These are phyloP conservation scores for Fusarium poae DNA, from an alignment of 2,329 filamentous ascomycete genomes.

Conservation along the genomic window DNA sequence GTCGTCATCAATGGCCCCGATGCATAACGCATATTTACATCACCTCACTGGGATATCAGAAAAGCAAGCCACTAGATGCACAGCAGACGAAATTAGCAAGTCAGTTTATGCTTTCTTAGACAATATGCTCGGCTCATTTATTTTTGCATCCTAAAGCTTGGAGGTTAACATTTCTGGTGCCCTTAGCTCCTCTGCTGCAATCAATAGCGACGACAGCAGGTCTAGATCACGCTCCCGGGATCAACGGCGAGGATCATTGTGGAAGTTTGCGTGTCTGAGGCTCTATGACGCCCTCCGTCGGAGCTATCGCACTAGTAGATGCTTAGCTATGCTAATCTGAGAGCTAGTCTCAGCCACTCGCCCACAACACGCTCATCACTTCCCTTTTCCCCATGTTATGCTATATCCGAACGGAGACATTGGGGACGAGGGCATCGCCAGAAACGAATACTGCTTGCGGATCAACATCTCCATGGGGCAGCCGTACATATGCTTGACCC, in stretches of 20 bases:
- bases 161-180: not conserved
- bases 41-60: not conserved
- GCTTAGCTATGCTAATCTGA: conserved; percentile 21
- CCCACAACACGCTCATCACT: conserved; percentile 23
- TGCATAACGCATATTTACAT: conserved; percentile 12
- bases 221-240: conserved; percentile 13
- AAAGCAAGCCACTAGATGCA: not conserved
- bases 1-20: conserved; percentile 5
- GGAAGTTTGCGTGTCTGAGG: conserved; percentile 27
- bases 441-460: conserved; percentile 24
- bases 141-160: not conserved
- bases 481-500: conserved; percentile 17
- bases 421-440: conserved; percentile 18
- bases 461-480: not conserved
- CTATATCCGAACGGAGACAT: conserved; percentile 19
- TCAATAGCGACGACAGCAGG: not conserved
- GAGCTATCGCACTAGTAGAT: conserved; percentile 24
- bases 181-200: not conserved
- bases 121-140: not conserved
- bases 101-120: not conserved
- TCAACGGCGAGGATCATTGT: conserved; percentile 37
- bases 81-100: not conserved
- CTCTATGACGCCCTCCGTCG: conserved; percentile 32
- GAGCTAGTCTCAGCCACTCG: conserved; percentile 29
- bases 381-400: conserved; percentile 11